Evolutionary conservation across 257 asterid species (phyloP), one percentile per base, ranked within the genome.

Genomic region (Solanum chmielewskii): DNA sequence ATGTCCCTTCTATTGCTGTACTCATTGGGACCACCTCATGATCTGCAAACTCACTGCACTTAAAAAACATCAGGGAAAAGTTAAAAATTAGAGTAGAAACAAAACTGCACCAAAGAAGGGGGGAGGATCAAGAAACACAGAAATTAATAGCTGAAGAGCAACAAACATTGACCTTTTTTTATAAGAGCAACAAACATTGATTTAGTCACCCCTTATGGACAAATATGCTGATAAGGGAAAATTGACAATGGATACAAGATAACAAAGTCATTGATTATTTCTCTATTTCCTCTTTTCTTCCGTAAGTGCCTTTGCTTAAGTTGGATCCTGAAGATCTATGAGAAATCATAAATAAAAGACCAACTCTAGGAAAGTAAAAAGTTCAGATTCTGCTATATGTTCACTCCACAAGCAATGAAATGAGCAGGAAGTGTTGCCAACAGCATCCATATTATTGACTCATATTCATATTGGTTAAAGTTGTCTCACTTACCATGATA

Each of bases 1-100:
- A 83, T 47, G 91, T 81, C 60, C 91, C 89, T 87, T 90, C 91
- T 86, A 86, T 88, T 85, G 86, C 89, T 15, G 87, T 88, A 86
- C 88, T 86, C 18, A 86, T 88, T 44, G 91, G 90, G 35, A 85
- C 91, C 33, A 90, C 91, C 75, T 90, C 92, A 89, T 88, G 91
- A 85, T 86, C 92, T 88, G 87, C 86, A 89, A 66, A 82, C 87
- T 89, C 91, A 85, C 93, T 91, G 86, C 81, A 85, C 45, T 71
- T 20, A 52, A 25, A 25, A 60, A 49, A 87, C 82, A 75, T 11
- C 33, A 41, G 56, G 56, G 52, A 75, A 3, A 75, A 13, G 25
- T 73, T 21, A 75, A 39, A 73, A 75, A 39, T 74, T 75, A 21
- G 82, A 39, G 31, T 16, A 25, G 39, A 35, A 7, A 87, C 70